Conservation (phyloP, 2,329 filamentous ascomycete species). For the Shiraia sp. region DNA sequence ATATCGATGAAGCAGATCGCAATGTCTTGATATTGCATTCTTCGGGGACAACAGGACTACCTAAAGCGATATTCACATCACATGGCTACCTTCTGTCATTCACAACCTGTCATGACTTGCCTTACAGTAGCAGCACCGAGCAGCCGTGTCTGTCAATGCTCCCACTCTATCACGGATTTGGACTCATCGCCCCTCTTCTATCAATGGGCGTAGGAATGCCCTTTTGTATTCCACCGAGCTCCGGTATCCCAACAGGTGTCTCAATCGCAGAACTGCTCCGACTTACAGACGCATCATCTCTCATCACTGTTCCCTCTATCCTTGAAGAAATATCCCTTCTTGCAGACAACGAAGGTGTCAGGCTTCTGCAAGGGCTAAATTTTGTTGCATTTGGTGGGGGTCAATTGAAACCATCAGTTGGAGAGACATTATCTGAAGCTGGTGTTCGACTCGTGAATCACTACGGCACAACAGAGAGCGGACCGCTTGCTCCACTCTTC, state of each 20-base stretch:
- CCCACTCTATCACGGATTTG: slow-evolving; percentile 43
- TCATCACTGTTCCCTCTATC: slow-evolving; percentile 12
- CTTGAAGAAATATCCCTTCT: slow-evolving; percentile 2
- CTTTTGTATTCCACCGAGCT: slow-evolving; percentile 24
- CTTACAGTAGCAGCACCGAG: neutral
- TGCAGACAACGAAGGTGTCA: neutral
- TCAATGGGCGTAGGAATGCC: slow-evolving; percentile 34
- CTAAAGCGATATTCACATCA: slow-evolving; percentile 63
- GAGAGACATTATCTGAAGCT: no score
- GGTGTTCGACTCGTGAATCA: slow-evolving; percentile 41
- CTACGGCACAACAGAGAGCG: slow-evolving; percentile 44
- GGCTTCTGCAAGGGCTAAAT: no score
- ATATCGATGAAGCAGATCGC: slow-evolving; percentile 12
- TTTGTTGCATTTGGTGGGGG: no score
- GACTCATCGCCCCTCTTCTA: slow-evolving; percentile 38
- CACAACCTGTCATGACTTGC: slow-evolving; percentile 4
- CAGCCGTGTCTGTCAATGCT: slow-evolving; percentile 38
- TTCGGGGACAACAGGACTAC: slow-evolving; percentile 61
- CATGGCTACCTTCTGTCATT: slow-evolving; percentile 42
- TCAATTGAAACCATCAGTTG: no score
- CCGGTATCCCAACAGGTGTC: slow-evolving; percentile 8
- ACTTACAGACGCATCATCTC: slow-evolving; percentile 11
- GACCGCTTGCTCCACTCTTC: slow-evolving; percentile 41
- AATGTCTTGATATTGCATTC: slow-evolving; percentile 52
- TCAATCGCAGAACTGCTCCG: slow-evolving; percentile 17